A percentile compares a stretch with the other conserved stretches of the same genome.
Conservation (phyloP, 805 yeast genomes). For the Sugiyamaella marilandica region DNA sequence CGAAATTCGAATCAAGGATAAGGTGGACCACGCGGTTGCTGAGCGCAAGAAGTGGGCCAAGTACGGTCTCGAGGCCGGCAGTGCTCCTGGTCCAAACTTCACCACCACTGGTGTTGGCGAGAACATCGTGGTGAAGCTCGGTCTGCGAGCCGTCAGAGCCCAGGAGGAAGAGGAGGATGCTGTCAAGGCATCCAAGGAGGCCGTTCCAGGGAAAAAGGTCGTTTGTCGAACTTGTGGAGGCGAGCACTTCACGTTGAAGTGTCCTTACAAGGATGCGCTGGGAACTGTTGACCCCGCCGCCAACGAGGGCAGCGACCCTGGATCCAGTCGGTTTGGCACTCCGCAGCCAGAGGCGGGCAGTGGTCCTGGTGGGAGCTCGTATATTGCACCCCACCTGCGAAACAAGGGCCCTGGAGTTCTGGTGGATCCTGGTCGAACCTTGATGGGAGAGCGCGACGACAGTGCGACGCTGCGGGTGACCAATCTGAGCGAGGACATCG, state of each 20-base stretch:
- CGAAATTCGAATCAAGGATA: constrained; percentile 70
- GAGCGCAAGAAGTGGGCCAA: constrained; percentile 81
- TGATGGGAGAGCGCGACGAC: constrained; percentile 67
- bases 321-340: constrained; percentile 17
- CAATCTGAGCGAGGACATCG: constrained; percentile 80
- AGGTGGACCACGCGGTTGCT: constrained; percentile 83
- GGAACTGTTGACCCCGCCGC: constrained; percentile 47
- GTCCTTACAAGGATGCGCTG: constrained; percentile 92
- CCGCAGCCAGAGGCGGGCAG: constrained; percentile 35
- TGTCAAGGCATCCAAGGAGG: constrained; percentile 41
- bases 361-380: constrained; percentile 32
- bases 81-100: constrained; percentile 80
- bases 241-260: constrained; percentile 85
- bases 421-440: constrained; percentile 40
- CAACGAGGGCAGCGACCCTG: constrained; percentile 32
- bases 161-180: constrained; percentile 55
- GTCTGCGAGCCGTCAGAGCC: constrained; percentile 34
- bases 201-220: constrained; percentile 44
- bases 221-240: constrained; percentile 92
- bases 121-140: constrained; percentile 67
- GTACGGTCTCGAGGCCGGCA: constrained; percentile 73
- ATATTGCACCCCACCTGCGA: constrained; percentile 62
- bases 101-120: constrained; percentile 88
- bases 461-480: constrained; percentile 83
- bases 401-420: constrained; percentile 37